These are phyloP conservation scores for Rhizopogon vinicolor DNA, from an alignment of 768 basidiomycete genomes.

Conservation along the genomic window DNA sequence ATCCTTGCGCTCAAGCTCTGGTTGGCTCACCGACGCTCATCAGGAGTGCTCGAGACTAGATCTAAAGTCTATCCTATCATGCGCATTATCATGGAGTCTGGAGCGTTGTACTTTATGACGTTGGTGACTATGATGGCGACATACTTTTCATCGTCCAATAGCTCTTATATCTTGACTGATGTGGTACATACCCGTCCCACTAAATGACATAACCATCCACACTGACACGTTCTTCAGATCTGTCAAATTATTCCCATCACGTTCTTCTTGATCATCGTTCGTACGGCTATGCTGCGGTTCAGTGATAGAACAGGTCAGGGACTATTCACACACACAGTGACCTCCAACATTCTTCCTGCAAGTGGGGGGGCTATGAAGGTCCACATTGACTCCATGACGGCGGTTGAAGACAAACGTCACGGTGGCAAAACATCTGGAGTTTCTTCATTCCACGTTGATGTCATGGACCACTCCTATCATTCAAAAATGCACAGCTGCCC, in stretches of 20 bases:
- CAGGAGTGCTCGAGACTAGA: not conserved
- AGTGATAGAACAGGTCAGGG: not conserved
- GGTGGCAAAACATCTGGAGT: no score
- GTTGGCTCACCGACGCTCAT: not conserved
- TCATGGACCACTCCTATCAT: no score
- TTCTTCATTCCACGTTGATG: no score
- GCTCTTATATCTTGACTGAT: not conserved
- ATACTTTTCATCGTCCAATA: not conserved
- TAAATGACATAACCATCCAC: no score
- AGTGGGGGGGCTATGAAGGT: no score
- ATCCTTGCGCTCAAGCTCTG: not conserved
- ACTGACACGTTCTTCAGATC: not conserved
- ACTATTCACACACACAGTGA: no score
- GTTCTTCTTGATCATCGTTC: not conserved
- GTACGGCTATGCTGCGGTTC: not conserved
- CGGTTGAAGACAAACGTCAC: no score
- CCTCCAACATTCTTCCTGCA: no score
- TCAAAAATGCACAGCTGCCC: no score
- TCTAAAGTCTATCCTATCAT: not conserved
- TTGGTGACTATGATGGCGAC: not conserved
- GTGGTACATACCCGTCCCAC: not conserved
- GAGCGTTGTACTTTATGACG: not conserved
- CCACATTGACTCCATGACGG: no score
- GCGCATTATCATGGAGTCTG: not conserved
- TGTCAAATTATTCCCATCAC: slow-evolving; percentile 4